phyloP scores from a whole-genome alignment of 768 basidiomycete genomes.

The Russula lepida region DNA sequence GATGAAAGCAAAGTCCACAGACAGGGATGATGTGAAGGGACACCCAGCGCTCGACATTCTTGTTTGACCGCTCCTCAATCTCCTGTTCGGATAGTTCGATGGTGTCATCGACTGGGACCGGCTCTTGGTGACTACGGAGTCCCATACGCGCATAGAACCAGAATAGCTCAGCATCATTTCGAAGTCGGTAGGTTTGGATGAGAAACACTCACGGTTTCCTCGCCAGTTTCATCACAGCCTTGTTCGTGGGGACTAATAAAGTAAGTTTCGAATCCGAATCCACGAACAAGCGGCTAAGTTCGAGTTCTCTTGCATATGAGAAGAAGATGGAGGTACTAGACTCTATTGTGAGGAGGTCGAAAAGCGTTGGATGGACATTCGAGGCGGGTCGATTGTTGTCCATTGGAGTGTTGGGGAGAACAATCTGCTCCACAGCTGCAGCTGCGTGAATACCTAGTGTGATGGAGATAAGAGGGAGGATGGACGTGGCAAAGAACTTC shows the following conservation, averaged over 20 bases:
- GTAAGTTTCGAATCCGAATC: conserved; percentile 35
- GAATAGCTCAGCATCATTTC: neutral
- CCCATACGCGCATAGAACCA: neutral
- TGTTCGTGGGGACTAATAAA: conserved; percentile 78
- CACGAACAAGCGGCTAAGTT: conserved; percentile 45
- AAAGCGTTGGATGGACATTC: conserved; percentile 40
- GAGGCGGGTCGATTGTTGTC: neutral
- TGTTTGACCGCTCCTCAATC: conserved; percentile 48
- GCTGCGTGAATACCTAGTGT: neutral
- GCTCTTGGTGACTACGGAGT: conserved; percentile 51
- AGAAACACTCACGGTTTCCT: conserved; percentile 65
- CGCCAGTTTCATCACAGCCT: conserved; percentile 72
- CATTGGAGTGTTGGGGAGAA: conserved; percentile 4
- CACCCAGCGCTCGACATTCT: conserved; percentile 74
- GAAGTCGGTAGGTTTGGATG: no score
- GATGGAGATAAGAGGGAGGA: neutral
- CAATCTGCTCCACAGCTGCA: conserved; percentile 1
- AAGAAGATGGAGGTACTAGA: conserved; percentile 72
- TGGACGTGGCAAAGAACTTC: conserved; percentile 3
- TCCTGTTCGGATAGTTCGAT: conserved; percentile 59
- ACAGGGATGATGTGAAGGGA: conserved; percentile 81
- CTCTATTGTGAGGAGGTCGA: conserved; percentile 75
- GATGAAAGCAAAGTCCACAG: conserved; percentile 21
- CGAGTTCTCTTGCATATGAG: conserved; percentile 68
- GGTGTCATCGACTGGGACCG: conserved; percentile 33